A percentile compares a stretch with the other conserved stretches of the same genome.
Evolutionary conservation across 2,329 filamentous ascomycete genomes (phyloP).

Genomic region (Exophiala oligosperma): DNA sequence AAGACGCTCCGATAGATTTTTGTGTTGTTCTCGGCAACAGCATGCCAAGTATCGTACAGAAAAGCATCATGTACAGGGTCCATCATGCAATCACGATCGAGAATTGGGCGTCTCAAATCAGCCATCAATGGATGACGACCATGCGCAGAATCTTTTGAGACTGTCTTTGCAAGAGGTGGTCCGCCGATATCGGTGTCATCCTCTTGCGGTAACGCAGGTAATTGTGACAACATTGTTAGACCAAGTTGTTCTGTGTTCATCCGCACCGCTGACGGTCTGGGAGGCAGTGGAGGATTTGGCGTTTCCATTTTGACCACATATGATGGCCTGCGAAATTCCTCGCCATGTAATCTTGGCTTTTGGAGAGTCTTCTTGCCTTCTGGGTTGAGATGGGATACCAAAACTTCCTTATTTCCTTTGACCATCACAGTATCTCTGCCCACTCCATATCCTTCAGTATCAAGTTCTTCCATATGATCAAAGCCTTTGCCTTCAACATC

Average conservation of each 20-base stretch:
- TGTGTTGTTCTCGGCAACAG: constrained; percentile 89
- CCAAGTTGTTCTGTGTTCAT: constrained; percentile 67
- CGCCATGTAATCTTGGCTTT: constrained; percentile 50
- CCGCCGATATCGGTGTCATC: constrained; percentile 85
- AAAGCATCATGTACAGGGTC: constrained; percentile 83
- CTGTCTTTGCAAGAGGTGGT: constrained; percentile 60
- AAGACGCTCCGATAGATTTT: constrained; percentile 92
- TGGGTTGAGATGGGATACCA: constrained; percentile 63
- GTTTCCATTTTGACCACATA: constrained; percentile 34
- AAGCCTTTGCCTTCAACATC: constrained; percentile 77
- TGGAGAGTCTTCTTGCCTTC: constrained; percentile 64
- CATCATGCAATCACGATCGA: constrained; percentile 90
- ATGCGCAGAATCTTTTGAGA: constrained; percentile 57
- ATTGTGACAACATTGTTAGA: constrained; percentile 66
- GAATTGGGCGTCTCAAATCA: constrained; percentile 70
- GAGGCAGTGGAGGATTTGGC: constrained; percentile 57
- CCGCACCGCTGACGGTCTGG: constrained; percentile 57
- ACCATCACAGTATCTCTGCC: constrained; percentile 72
- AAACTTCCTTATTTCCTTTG: constrained; percentile 65
- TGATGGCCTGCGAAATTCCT: constrained; percentile 29
- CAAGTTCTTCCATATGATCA: constrained; percentile 71
- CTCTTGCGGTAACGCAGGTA: constrained; percentile 66
- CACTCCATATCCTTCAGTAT: constrained; percentile 59
- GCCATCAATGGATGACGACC: constrained; percentile 50
- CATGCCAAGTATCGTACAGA: constrained; percentile 83